Percentiles rank a stretch among this genome's conserved stretches.
These are phyloP conservation scores for Axilococcus clingmanii DNA, from an alignment of 139 green algal species.

Conservation along the genomic window DNA sequence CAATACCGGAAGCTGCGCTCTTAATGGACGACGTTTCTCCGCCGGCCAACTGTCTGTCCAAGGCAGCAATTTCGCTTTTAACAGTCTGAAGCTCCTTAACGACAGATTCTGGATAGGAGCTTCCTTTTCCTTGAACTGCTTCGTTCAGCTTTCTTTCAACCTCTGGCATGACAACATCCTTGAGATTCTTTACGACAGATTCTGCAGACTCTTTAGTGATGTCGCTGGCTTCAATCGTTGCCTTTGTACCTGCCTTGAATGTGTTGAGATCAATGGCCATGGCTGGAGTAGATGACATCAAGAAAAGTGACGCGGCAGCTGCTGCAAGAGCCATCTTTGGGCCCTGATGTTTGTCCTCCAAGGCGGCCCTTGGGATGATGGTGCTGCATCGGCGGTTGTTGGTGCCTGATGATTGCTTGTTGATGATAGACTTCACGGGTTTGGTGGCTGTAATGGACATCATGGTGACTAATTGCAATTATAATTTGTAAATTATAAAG, in stretches of 20 bases:
- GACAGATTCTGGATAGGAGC: neutral
- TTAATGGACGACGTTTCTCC: conserved; percentile 1
- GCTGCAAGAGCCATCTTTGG: neutral
- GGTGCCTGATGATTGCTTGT: no score
- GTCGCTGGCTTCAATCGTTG: neutral
- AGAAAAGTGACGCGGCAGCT: neutral
- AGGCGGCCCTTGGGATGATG: no score
- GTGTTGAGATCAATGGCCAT: neutral
- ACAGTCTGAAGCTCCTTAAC: neutral
- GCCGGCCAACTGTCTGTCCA: neutral
- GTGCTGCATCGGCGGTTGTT: no score
- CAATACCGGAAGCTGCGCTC: conserved; percentile 7
- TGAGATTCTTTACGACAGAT: neutral
- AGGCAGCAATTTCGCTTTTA: neutral
- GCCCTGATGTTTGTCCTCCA: no score
- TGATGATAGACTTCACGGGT: no score
- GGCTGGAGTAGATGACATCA: neutral
- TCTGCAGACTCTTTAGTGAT: neutral
- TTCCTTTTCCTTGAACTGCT: neutral
- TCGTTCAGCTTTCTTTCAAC: neutral
- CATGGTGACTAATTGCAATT: no score
- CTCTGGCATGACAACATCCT: neutral
- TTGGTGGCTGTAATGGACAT: no score
- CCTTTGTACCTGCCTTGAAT: neutral
- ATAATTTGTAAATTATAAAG: no score